phyloP scores from a whole-genome alignment of 2,329 filamentous ascomycete genomes.

The Ceratocystis destructans region DNA sequence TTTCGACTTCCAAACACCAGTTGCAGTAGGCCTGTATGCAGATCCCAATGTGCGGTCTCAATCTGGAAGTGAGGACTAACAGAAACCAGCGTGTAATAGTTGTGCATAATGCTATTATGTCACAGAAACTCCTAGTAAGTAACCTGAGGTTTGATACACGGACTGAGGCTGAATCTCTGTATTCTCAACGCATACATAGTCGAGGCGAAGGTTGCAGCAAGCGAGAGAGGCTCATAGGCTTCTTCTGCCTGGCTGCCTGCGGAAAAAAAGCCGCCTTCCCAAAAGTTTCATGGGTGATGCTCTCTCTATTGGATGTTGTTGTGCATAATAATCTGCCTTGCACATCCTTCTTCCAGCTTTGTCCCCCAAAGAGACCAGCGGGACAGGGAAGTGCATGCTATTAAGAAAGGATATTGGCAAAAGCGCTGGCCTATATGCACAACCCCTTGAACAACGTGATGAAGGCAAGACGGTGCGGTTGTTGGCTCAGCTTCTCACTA shows the following conservation, averaged over 20 bases:
- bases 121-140: neutral
- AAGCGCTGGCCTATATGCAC: neutral
- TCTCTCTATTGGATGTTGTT: neutral
- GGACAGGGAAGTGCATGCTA: neutral
- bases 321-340: slow-evolving; percentile 3
- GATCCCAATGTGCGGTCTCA: neutral
- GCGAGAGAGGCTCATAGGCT: neutral
- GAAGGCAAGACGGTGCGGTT: neutral
- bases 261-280: neutral
- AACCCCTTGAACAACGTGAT: neutral
- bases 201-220: neutral
- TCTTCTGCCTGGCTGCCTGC: neutral
- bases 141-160: neutral
- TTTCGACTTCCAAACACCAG: neutral
- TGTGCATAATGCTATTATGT: neutral
- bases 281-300: neutral
- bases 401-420: neutral
- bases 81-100: neutral
- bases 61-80: neutral
- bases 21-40: neutral
- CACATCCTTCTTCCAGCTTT: neutral
- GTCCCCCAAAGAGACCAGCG: neutral
- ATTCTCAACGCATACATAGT: neutral
- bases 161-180: neutral
- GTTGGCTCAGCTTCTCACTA: neutral